These are phyloP conservation scores for Calocera viscosa DNA, from an alignment of 768 basidiomycete species.

Conservation along the genomic window DNA sequence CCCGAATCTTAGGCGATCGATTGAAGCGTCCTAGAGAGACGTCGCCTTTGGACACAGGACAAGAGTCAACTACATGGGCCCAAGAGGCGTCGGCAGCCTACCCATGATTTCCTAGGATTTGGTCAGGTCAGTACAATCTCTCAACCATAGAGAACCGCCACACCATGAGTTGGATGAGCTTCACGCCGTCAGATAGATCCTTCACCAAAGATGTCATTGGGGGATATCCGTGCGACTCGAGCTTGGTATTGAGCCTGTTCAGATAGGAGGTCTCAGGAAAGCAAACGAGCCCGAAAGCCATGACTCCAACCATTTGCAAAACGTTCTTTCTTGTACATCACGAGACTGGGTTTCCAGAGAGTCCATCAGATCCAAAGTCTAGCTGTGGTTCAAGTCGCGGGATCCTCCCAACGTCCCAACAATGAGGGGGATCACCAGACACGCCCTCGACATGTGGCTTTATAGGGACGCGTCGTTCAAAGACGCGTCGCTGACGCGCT, in stretches of 20 bases:
- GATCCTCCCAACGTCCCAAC: too few relatives aligned
- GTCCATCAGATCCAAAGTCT: slow-evolving; percentile 30
- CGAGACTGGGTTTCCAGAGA: slow-evolving; percentile 52
- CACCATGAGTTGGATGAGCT: slow-evolving; percentile 90
- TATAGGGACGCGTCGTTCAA: too few relatives aligned
- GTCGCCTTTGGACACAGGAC: slow-evolving; percentile 42
- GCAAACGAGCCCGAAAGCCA: slow-evolving; percentile 5
- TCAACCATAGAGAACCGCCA: slow-evolving; percentile 18
- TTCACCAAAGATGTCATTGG: slow-evolving; percentile 79
- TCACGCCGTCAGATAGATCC: slow-evolving; percentile 90
- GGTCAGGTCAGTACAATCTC: neutral
- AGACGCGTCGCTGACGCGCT: too few relatives aligned
- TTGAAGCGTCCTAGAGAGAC: slow-evolving; percentile 92
- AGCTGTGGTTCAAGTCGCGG: too few relatives aligned
- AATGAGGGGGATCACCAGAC: too few relatives aligned
- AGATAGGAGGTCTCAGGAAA: slow-evolving; percentile 10
- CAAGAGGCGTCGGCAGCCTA: slow-evolving; percentile 23
- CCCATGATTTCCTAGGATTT: slow-evolving; percentile 89
- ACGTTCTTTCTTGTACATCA: slow-evolving; percentile 64
- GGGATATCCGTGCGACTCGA: slow-evolving; percentile 72
- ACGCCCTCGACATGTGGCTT: too few relatives aligned
- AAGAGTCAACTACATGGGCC: neutral
- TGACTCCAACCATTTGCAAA: slow-evolving; percentile 75
- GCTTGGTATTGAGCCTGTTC: slow-evolving; percentile 84
- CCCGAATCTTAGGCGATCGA: slow-evolving; percentile 73